A percentile compares a stretch with the other conserved stretches of the same genome.
Conservation (phyloP, 345 rosid genomes). For the Nasturtium officinale region DNA sequence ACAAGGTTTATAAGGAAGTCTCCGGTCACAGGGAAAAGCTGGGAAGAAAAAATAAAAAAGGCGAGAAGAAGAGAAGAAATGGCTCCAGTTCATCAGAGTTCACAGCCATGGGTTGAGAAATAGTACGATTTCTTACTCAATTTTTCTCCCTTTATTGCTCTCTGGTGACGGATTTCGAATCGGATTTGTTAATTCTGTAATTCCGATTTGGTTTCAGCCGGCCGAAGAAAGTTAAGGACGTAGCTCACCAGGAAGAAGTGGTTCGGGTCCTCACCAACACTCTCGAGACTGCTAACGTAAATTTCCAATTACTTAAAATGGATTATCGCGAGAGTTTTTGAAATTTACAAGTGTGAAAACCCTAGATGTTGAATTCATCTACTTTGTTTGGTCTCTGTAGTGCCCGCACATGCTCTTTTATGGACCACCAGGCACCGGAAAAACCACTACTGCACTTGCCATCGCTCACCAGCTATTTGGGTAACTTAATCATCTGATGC, state of each 20-base stretch:
- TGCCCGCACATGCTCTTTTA: constrained; percentile 98
- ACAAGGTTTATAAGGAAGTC: constrained; percentile 18
- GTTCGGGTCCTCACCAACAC: constrained; percentile 97
- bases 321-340: not conserved
- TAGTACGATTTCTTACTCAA: constrained; percentile 45
- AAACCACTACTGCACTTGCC: constrained; percentile 96
- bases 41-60: not conserved
- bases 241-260: constrained; percentile 96
- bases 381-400: constrained; percentile 35
- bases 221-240: constrained; percentile 90
- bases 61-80: constrained; percentile 43
- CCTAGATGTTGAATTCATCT: constrained; percentile 14
- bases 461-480: constrained; percentile 93
- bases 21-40: not conserved
- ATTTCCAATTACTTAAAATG: not conserved
- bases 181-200: not conserved
- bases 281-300: constrained; percentile 76
- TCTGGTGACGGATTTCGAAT: not conserved
- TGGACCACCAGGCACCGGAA: constrained; percentile 97
- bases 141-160: not conserved
- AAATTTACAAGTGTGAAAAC: constrained; percentile 13
- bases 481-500: constrained; percentile 45
- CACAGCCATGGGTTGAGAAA: constrained; percentile 98
- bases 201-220: constrained; percentile 53
- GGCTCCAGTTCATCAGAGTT: constrained; percentile 86